Evolutionary conservation across 2,329 filamentous ascomycete genomes (phyloP).

Genomic region (Plectosphaerella sp.): DNA sequence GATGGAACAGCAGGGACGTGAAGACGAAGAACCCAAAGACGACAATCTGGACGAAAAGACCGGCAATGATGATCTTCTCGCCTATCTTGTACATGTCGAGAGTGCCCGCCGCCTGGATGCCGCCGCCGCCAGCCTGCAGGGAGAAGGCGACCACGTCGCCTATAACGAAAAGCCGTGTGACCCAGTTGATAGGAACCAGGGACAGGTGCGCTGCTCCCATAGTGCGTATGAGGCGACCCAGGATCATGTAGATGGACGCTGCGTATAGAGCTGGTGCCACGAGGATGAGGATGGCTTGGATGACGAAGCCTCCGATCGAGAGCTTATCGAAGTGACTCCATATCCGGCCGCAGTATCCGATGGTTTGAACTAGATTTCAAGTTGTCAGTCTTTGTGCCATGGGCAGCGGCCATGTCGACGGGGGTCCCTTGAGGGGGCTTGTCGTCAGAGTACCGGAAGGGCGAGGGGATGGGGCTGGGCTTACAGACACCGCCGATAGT

Average conservation of each 20-base stretch:
- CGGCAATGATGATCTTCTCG: slow-evolving; percentile 45
- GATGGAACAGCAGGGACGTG: slow-evolving; percentile 41
- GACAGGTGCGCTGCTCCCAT: slow-evolving; percentile 14
- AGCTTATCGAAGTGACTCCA: slow-evolving; percentile 4
- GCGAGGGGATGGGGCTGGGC: not conserved
- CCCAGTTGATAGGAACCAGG: slow-evolving; percentile 19
- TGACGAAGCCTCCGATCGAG: slow-evolving; percentile 12
- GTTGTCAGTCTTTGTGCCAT: too few relatives aligned
- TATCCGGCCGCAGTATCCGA: slow-evolving; percentile 14
- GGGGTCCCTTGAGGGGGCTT: too few relatives aligned
- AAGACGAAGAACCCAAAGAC: slow-evolving; percentile 51
- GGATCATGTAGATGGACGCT: slow-evolving; percentile 46
- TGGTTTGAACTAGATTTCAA: slow-evolving; percentile 16
- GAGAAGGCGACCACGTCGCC: slow-evolving; percentile 40
- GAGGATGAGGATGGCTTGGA: slow-evolving; percentile 30
- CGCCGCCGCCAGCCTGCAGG: slow-evolving; percentile 29
- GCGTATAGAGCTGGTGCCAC: slow-evolving; percentile 43
- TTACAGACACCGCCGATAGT: slow-evolving; percentile 12
- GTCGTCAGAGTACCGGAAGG: not conserved
- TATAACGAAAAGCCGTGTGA: slow-evolving; percentile 42
- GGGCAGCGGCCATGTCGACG: too few relatives aligned
- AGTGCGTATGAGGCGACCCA: slow-evolving; percentile 29
- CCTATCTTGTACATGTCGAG: slow-evolving; percentile 19
- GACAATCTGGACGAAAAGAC: slow-evolving; percentile 49
- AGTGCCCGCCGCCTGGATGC: slow-evolving; percentile 5